These are phyloP conservation scores for Colletotrichum theobromicola DNA, from an alignment of 2,329 filamentous ascomycete genomes.

Conservation along the genomic window DNA sequence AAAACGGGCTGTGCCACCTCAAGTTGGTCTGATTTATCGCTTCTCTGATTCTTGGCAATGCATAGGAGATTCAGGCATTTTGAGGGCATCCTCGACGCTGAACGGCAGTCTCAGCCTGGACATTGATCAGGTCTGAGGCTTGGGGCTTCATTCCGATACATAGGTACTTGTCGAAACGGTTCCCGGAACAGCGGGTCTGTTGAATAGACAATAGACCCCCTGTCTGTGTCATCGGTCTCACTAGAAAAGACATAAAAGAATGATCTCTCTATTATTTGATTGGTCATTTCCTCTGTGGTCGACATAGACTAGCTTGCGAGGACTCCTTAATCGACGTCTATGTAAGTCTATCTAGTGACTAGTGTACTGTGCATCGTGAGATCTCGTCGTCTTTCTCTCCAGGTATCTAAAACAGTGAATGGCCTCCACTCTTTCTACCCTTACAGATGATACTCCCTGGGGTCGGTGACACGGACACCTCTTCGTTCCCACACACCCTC, in stretches of 20 bases:
- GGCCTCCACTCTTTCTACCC: not conserved
- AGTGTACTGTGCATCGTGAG: rapidly evolving
- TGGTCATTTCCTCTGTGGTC: not conserved
- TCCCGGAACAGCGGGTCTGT: not conserved
- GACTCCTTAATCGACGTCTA: not conserved
- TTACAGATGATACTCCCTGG: slow-evolving; percentile 7
- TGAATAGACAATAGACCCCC: rapidly evolving
- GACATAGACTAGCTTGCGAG: not conserved
- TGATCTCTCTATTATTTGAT: rapidly evolving
- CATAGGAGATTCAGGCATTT: rapidly evolving
- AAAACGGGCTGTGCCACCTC: rapidly evolving
- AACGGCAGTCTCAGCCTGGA: not conserved
- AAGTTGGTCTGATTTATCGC: not conserved
- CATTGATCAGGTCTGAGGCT: rapidly evolving
- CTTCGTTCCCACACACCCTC: not conserved
- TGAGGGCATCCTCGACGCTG: not conserved
- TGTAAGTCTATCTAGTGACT: not conserved
- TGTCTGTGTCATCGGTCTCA: rapidly evolving
- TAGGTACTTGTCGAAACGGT: not conserved
- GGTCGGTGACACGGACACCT: not conserved
- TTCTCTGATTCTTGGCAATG: not conserved
- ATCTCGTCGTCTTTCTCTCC: not conserved
- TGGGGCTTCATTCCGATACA: not conserved
- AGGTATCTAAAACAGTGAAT: not conserved
- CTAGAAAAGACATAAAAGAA: rapidly evolving